Evolutionary conservation across 2,329 filamentous ascomycete genomes (phyloP), one percentile per base, ranked within the genome.

Genomic region (Neodidymelliopsis sp.): DNA sequence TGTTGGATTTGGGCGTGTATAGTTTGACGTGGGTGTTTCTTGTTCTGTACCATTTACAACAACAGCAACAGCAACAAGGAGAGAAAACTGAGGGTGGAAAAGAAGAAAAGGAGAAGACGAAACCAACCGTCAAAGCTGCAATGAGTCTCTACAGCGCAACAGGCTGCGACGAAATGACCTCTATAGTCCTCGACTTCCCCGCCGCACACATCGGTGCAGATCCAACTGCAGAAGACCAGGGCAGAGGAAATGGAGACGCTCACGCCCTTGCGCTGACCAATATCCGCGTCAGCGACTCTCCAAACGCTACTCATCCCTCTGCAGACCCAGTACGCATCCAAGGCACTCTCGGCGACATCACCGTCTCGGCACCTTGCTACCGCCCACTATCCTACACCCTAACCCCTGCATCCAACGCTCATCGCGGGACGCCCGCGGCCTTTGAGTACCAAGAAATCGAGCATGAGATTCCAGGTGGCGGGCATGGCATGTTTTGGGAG

Each of bases 11-110:
- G 42, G 91, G 91, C 49, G 87, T 96, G 71, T 96, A 96, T 77
- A 84, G 88, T 35, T 75, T 96, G 53, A 95, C 90, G 19, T 96
- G 91, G 91, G 81, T 93, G 6, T 94, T 93, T 80, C 89, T 94
- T 74, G 86, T 86, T 30, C 80, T 96, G 25, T 96, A 95, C 74
- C 89, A 91, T 69, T 12, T 50, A 6, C 47, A 50, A n/a, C n/a
- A n/a, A n/a, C n/a, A n/a, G n/a, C n/a, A n/a, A n/a, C n/a, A n/a
- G n/a, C n/a, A n/a, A n/a, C n/a, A n/a, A n/a, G n/a, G n/a, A n/a
- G n/a, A n/a, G n/a, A n/a, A n/a, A n/a, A n/a, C n/a, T n/a, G n/a
- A n/a, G 83, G 87, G 4, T 87, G 91, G 63, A 79, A 84, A 2
- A 78, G 2, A 20, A 11, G 66, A 13, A 66, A 75, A 2, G 11